Evolutionary conservation across 164 flowering plant genomes (phyloP), one percentile per base, ranked within the genome.

Genomic region (Piper longum): DNA sequence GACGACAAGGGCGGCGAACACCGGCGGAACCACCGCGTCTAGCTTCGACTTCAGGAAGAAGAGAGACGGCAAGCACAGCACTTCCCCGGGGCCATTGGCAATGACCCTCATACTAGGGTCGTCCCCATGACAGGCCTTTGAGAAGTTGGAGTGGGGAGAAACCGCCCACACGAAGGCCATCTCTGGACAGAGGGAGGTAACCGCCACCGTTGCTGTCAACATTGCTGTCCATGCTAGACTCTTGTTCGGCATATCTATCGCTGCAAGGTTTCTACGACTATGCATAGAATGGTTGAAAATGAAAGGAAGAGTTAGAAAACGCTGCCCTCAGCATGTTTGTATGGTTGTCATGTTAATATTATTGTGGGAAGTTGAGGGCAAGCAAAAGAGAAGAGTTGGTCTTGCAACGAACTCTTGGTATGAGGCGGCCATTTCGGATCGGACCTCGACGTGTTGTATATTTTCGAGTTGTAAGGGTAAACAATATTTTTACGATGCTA

Each of bases 1-100:
- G 6, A 87, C 90, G 7, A 80, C 71, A 0, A 78, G 69, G 5
- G 89, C 90, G 2, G 90, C 87, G 40, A 87, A 87, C 55, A 81
- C 56, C 7, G 86, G 85, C 9, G 95, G 90, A 11, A 85, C 84
- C 12, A 87, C n/a, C 52, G 76, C 18, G 66, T 87, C 95, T 45
- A 79, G 42, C 54, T 52, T 65, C 16, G 87, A 80, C 64, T 71
- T 67, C 3, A 19, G 58, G 62, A 87, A 75, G 57, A 78, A 40
- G 58, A 73, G 72, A 6, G 78, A 75, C 44, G 87, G 84, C 41
- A 87, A 59, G 71, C 95, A 87, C 14, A 83, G 7, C 56, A 71
- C 63, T 70, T 82, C 88, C 4, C 78, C 75, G 14, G 87, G 80
- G 16, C 76, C 4, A 67, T 85, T 90, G 19, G 83, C 14, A 43